Percentiles rank a stretch among this genome's conserved stretches.
Evolutionary conservation across 352 stramenopile species (phyloP).

Genomic region (Globisporangium abappressorium): DNA sequence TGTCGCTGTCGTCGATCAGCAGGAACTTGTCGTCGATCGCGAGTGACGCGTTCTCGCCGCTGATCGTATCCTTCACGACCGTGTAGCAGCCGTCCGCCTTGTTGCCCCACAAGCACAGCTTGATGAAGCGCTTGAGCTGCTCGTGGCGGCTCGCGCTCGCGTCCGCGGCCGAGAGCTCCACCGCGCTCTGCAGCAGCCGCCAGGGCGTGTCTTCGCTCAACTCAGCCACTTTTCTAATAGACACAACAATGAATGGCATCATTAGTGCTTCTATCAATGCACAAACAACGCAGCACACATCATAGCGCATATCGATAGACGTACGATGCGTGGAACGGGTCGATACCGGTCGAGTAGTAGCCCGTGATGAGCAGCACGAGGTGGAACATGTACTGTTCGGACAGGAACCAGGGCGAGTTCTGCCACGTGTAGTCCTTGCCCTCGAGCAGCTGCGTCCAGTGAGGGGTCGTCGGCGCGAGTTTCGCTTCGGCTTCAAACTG

Average conservation of each 20-base stretch:
- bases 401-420: slow-evolving; percentile 67
- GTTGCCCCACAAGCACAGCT: slow-evolving; percentile 75
- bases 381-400: slow-evolving; percentile 77
- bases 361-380: slow-evolving; percentile 57
- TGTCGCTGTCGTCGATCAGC: slow-evolving; percentile 51
- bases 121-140: slow-evolving; percentile 72
- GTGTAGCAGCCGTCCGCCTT: slow-evolving; percentile 79
- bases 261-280: background rate
- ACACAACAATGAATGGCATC: background rate
- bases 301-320: slow-evolving; percentile 1
- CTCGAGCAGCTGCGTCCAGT: slow-evolving; percentile 45
- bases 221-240: slow-evolving; percentile 48
- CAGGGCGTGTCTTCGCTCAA: slow-evolving; percentile 53
- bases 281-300: background rate
- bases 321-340: slow-evolving; percentile 61
- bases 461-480: slow-evolving; percentile 32
- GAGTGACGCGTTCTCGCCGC: slow-evolving; percentile 44
- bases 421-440: slow-evolving; percentile 62
- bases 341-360: slow-evolving; percentile 56
- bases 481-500: slow-evolving; percentile 26
- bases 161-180: slow-evolving; percentile 29
- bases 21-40: slow-evolving; percentile 61
- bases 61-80: slow-evolving; percentile 67
- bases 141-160: slow-evolving; percentile 37
- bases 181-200: slow-evolving; percentile 53